Base-by-base conservation (phyloP, 306 rosid species). In the Vicia villosa region DNA sequence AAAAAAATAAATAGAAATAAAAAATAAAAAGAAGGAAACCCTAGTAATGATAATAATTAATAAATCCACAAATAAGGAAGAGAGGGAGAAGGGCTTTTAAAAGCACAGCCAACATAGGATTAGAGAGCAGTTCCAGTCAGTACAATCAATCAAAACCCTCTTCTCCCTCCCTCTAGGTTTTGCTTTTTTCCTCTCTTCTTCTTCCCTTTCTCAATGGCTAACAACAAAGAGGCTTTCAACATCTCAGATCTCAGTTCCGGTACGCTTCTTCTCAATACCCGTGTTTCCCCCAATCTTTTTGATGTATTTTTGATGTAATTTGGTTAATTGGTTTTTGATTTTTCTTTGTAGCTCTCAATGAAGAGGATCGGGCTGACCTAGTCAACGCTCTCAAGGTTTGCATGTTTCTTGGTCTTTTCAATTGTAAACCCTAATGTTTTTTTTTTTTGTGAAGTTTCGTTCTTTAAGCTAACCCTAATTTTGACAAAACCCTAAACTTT, bases 371-470 rank as follows among this genome's bases (percentile, higher is more conserved):
- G 63, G 89, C 82, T 4, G 92, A 83, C 51, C 84, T 83, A 20
- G 87, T 87, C 7, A 87, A 85, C 76, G 89, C 91, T 64, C 87
- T 89, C 45, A 87, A 87, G 91, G 97, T 91, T 32, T 19, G 78
- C 55, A 9, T 37, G 11, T 30, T 22, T 74, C 8, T 57, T 34
- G 8, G 10, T 34, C 38, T 34, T 63, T 60, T 46, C 43, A 8
- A 4, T 63, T 41, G 3, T 54, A 20, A 10, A 19, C 28, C 28
- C 28, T 19, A 19, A 2, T 10, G 30, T 10, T 6, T 28, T 57
- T 1, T 57, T 10, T 56, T 56, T 21, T 56, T 26, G 11, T 10
- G 6, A 54, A 2, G 32, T 62, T 62, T 38, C 2, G 50, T 37
- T 1, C 66, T 61, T 37, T 60, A 22, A 10, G 10, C n/a, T 10